Base-by-base conservation (phyloP, 345 rosid genomes). In the Bretschneidera sinensis region DNA sequence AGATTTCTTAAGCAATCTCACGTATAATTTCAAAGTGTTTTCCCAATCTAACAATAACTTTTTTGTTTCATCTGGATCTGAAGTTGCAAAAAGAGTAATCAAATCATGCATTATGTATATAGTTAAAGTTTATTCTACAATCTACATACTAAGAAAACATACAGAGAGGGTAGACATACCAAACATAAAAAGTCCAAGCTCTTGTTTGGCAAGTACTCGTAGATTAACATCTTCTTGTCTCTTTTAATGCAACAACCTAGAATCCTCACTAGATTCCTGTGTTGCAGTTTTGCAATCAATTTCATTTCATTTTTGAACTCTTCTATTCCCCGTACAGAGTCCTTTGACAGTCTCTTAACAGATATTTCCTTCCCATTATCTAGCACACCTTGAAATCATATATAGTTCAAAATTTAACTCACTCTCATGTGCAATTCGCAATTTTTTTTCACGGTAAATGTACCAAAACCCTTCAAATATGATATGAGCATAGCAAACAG, bases 211-310 rank as follows among this genome's bases (percentile, higher is more conserved):
- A 87, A 47, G 52, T 71, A 85, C 52, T 87, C 91, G 33, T 87
- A 87, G 43, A 87, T 63, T 31, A 87, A 54, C 85, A 87, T 74
- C 63, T 73, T 80, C 51, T 85, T 88, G 19, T 76, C 85, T 13
- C 48, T 59, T 9, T 80, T 68, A 60, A 78, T 71, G 74, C 95
- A 81, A 45, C 81, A 87, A 17, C 92, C 92, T 0, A 89, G 35
- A 33, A 85, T 83, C 70, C 74, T 83, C n/a, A 83, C 87, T 39
- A 87, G 90, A 55, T 89, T 87, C 17, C 83, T 68, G 64, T 89
- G 95, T 53, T 89, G 95, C 62, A 89, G 80, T 39, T 78, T 85
- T 9, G 84, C 67, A 39, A 78, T 74, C 59, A 78, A 52, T 54
- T 48, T 59, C n/a, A 77, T 53, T 60, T 77, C 81, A 49, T 74